Evolutionary conservation across 139 green algal species (phyloP).

Genomic region (Chlorella vulgaris): DNA sequence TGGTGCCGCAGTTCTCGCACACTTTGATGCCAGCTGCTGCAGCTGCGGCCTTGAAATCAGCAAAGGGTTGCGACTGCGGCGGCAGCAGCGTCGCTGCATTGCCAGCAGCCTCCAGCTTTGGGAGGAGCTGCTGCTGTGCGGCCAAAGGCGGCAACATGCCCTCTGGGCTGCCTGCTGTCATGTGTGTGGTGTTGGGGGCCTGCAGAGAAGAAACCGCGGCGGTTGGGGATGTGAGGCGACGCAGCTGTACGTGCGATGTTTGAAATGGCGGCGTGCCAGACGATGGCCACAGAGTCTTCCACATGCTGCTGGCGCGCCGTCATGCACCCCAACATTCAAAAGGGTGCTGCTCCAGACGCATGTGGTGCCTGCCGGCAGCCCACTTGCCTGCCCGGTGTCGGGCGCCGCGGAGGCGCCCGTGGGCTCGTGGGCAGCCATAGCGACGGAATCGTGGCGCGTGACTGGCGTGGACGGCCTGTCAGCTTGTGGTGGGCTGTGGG

Average conservation of each 20-base stretch:
- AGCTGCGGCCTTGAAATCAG: not conserved
- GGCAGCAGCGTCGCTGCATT: not conserved
- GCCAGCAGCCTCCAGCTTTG: not conserved
- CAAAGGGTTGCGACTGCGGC: not conserved
- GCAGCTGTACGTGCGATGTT: no score
- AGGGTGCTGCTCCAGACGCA: no score
- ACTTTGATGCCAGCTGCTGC: conserved; percentile 23
- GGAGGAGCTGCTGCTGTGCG: not conserved
- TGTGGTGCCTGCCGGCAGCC: no score
- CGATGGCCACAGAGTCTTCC: no score
- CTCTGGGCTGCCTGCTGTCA: not conserved
- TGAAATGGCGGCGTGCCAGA: not conserved
- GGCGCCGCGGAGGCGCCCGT: not conserved
- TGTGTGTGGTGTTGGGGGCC: not conserved
- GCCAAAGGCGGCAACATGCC: not conserved
- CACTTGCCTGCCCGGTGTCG: not conserved
- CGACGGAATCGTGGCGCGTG: not conserved
- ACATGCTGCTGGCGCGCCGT: no score
- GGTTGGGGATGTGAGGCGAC: no score
- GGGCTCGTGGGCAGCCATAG: not conserved
- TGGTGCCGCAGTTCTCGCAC: conserved; percentile 77
- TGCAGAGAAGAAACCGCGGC: not conserved
- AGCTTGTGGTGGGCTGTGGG: not conserved
- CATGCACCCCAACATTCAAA: no score
- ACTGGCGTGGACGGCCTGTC: not conserved